phyloP scores from a whole-genome alignment of 495 filamentous ascomycete genomes.

The Thozetella sp. region DNA sequence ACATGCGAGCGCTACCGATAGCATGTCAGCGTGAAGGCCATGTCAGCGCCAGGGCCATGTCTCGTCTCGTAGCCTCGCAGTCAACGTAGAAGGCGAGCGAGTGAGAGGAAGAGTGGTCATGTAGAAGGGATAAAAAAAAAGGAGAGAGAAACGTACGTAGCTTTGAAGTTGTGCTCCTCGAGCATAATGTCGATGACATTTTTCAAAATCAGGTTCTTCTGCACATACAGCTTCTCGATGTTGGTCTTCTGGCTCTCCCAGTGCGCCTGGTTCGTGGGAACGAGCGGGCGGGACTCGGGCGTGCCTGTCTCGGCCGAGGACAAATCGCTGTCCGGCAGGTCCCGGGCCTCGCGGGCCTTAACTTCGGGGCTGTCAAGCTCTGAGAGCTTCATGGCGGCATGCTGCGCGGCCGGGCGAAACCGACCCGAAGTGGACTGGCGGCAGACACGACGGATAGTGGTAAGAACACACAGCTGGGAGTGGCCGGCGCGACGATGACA shows the following conservation, averaged over 20 bases:
- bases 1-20: slow-evolving; percentile 27
- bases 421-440: too few relatives aligned
- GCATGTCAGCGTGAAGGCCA: too few relatives aligned
- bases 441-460: background rate
- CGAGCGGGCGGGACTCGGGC: slow-evolving; percentile 8
- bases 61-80: too few relatives aligned
- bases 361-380: background rate
- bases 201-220: slow-evolving; percentile 32
- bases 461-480: background rate
- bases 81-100: too few relatives aligned
- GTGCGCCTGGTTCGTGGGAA: slow-evolving; percentile 30
- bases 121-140: too few relatives aligned
- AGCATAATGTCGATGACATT: slow-evolving; percentile 33
- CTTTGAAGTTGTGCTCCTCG: slow-evolving; percentile 28
- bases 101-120: too few relatives aligned
- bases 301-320: background rate
- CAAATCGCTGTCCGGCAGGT: background rate
- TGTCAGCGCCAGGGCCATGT: too few relatives aligned
- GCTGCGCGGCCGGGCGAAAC: too few relatives aligned
- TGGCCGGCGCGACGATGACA: background rate
- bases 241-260: slow-evolving; percentile 30
- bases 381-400: background rate
- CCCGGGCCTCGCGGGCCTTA: background rate
- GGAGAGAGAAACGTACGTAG: slow-evolving; percentile 23
- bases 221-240: slow-evolving; percentile 30